phyloP scores from a whole-genome alignment of 1,284 basidiomycete genomes.

The Golubevia pallescens region DNA sequence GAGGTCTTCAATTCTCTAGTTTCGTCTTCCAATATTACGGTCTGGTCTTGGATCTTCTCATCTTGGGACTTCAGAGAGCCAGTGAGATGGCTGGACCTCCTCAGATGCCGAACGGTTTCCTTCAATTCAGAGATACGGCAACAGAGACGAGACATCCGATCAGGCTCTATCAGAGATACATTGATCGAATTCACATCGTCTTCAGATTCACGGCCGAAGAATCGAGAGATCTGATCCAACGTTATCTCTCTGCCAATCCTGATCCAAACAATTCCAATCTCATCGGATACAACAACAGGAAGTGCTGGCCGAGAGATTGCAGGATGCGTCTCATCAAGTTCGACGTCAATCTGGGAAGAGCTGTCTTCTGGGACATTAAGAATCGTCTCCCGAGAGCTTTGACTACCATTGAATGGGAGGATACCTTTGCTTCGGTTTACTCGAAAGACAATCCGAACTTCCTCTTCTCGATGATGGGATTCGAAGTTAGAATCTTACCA shows the following conservation, averaged over 20 bases:
- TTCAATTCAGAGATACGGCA: constrained; percentile 54
- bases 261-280: constrained; percentile 83
- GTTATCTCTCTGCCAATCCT: constrained; percentile 67
- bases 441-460: constrained; percentile 97
- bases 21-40: constrained; percentile 65
- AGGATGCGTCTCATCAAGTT: constrained; percentile 99
- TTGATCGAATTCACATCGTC: constrained; percentile 70
- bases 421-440: constrained; percentile 73
- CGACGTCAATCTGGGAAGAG: constrained; percentile 96
- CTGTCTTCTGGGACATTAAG: constrained; percentile 99
- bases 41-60: constrained; percentile 57
- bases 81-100: constrained; percentile 62
- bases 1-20: constrained; percentile 61
- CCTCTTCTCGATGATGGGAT: constrained; percentile 97
- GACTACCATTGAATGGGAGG: constrained; percentile 93
- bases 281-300: constrained; percentile 98
- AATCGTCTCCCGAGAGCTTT: constrained; percentile 92
- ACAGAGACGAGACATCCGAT: constrained; percentile 60
- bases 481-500: constrained; percentile 95
- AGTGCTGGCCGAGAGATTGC: constrained; percentile 98
- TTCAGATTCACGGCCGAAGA: constrained; percentile 99
- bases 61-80: constrained; percentile 58
- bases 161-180: constrained; percentile 59
- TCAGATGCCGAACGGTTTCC: constrained; percentile 60
- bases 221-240: constrained; percentile 94